A percentile compares a stretch with the other conserved stretches of the same genome.
Conservation (phyloP, 257 asterid genomes). For the Solanum sitiens region DNA sequence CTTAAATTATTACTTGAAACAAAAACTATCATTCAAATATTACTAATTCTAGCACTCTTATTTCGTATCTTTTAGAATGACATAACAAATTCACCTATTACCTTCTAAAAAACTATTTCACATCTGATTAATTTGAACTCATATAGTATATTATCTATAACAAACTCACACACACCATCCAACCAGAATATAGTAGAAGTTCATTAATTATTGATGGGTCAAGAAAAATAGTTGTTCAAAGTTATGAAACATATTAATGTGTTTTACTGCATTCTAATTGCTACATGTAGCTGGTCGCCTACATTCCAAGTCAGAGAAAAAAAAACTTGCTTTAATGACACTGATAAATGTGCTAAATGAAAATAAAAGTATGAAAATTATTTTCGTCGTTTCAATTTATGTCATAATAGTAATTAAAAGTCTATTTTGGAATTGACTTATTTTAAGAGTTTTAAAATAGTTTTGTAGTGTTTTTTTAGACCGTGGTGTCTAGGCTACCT, state of each 20-base stretch:
- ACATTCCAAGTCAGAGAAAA: not conserved
- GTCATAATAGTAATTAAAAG: rapidly evolving
- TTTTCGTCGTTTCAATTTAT: rapidly evolving
- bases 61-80: no score
- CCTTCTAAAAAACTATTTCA: no score
- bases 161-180: not conserved
- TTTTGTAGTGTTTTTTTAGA: no score
- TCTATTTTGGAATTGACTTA: rapidly evolving
- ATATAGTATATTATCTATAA: rapidly evolving
- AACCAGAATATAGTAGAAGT: not conserved
- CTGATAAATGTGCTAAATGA: not conserved
- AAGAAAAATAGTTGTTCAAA: not conserved
- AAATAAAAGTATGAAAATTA: not conserved
- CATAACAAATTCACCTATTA: no score
- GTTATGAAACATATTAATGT: not conserved
- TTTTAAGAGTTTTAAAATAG: rapidly evolving
- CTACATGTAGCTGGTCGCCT: not conserved
- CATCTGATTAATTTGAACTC: not conserved
- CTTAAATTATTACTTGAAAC: no score
- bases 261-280: not conserved
- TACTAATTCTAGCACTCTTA: no score
- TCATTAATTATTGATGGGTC: not conserved
- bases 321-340: not conserved
- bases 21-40: no score
- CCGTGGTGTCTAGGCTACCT: no score